phyloP scores from a whole-genome alignment of 2,329 filamentous ascomycete species.

The Clonostachys rosea region DNA sequence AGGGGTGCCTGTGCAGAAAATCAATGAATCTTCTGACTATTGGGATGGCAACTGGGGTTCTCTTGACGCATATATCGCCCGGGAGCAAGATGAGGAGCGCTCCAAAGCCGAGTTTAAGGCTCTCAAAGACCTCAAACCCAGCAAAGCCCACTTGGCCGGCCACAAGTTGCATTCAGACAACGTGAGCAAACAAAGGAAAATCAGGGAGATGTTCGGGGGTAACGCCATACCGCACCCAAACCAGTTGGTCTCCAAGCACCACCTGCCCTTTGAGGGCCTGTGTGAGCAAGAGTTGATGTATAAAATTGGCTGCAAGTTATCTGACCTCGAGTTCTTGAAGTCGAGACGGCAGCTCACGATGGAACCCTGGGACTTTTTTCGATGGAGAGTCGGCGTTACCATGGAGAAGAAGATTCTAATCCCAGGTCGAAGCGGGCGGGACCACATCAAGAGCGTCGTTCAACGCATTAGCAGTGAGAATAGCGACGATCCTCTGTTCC shows the following conservation, averaged over 20 bases:
- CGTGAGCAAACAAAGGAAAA: constrained; percentile 23
- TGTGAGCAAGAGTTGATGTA: constrained; percentile 28
- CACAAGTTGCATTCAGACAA: constrained; percentile 19
- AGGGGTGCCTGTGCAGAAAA: constrained; percentile 16
- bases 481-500: constrained; percentile 18
- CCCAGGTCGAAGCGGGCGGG: not conserved
- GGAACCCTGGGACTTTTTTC: constrained; percentile 29
- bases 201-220: constrained; percentile 23
- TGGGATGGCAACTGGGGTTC: constrained; percentile 23
- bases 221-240: constrained; percentile 20
- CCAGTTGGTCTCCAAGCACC: constrained; percentile 23
- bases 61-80: constrained; percentile 16
- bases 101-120: constrained; percentile 6
- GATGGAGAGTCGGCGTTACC: constrained; percentile 22
- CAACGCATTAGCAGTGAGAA: constrained; percentile 3
- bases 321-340: constrained; percentile 18
- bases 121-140: not conserved
- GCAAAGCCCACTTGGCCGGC: not conserved
- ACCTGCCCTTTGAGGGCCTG: constrained; percentile 20
- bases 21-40: constrained; percentile 18
- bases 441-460: constrained; percentile 3
- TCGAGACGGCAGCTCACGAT: constrained; percentile 18
- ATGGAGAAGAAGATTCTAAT: constrained; percentile 1
- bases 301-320: constrained; percentile 22
- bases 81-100: constrained; percentile 11